Conservation (phyloP, 73 alveolate species). For the Paraurostyla sp. region DNA sequence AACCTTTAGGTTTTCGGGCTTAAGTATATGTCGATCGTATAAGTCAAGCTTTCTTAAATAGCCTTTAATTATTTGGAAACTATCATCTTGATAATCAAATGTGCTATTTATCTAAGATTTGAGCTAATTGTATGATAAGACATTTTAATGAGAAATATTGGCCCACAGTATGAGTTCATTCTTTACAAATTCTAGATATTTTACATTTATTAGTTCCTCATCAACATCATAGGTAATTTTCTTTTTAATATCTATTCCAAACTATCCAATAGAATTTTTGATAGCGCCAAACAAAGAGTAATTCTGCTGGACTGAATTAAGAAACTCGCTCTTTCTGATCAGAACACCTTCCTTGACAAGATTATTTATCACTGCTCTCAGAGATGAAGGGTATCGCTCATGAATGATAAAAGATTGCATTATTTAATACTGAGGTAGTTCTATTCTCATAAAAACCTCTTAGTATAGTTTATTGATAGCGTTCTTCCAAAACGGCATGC, state of each 20-base stretch:
- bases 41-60: background rate
- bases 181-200: background rate
- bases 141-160: background rate
- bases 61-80: background rate
- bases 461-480: slow-evolving; percentile 5
- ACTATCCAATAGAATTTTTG: no score
- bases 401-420: background rate
- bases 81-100: background rate
- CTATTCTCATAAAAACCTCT: slow-evolving; percentile 22
- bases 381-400: background rate
- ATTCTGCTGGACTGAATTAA: background rate
- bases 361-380: background rate
- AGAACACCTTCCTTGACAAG: background rate
- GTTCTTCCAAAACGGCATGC: background rate
- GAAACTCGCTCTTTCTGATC: background rate
- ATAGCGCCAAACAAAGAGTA: no score
- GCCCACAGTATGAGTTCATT: background rate
- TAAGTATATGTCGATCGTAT: background rate
- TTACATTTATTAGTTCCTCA: background rate
- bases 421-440: background rate
- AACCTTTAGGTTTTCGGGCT: background rate
- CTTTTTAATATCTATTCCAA: no score
- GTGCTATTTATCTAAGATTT: background rate
- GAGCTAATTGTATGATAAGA: background rate
- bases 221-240: background rate